Percentiles rank a stretch among this genome's conserved stretches.
These are phyloP conservation scores for Euphorbia peplus DNA, from an alignment of 345 rosid genomes.

Conservation along the genomic window DNA sequence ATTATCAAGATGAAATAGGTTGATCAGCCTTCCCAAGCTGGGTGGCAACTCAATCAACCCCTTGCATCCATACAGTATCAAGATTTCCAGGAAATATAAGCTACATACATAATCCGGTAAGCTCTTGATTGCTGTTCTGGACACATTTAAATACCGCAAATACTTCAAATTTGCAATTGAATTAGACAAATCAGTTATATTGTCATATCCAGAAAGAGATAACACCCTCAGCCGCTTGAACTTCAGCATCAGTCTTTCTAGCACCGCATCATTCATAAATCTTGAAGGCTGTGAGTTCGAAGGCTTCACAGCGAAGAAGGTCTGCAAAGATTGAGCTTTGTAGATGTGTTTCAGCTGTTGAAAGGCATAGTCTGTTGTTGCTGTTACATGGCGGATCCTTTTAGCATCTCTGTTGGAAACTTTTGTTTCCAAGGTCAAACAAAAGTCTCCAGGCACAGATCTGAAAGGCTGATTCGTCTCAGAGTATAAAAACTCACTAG, in stretches of 20 bases:
- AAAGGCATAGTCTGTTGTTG: neutral
- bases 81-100: constrained; percentile 13
- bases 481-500: neutral
- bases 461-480: neutral
- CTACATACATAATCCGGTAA: neutral
- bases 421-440: neutral
- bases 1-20: constrained; percentile 8
- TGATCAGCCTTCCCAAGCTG: constrained; percentile 1
- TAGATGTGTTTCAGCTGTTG: neutral
- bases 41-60: constrained; percentile 4
- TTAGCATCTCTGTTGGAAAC: neutral
- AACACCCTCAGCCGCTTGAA: neutral
- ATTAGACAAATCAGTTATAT: constrained; percentile 3
- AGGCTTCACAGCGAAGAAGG: neutral
- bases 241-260: neutral
- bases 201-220: neutral
- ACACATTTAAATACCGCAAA: constrained; percentile 2
- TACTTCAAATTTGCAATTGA: constrained; percentile 10
- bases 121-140: neutral
- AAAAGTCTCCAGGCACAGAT: neutral
- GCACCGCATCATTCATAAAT: neutral
- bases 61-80: constrained; percentile 11
- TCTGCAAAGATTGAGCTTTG: neutral
- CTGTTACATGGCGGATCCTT: neutral
- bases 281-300: neutral